A percentile compares a stretch with the other conserved stretches of the same genome.
Evolutionary conservation across 2,329 filamentous ascomycete genomes (phyloP).

Genomic region (Mycocentrospora acerina): DNA sequence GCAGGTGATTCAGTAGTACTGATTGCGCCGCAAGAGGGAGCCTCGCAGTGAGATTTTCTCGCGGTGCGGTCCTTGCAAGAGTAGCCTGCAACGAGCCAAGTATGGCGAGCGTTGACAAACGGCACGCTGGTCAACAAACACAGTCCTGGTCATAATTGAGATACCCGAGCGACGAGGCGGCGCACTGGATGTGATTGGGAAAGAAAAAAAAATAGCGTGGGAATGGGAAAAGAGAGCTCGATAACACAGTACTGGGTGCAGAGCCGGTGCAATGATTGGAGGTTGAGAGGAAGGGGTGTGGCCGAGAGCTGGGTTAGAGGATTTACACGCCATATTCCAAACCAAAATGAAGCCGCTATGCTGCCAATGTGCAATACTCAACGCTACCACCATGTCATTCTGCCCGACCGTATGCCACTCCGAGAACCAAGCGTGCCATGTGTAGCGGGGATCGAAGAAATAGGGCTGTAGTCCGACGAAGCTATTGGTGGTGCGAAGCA

Average conservation of each 20-base stretch:
- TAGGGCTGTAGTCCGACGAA: too few relatives aligned
- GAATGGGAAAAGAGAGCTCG: too few relatives aligned
- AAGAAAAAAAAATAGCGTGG: not conserved
- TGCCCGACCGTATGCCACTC: too few relatives aligned
- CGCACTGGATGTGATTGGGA: not conserved
- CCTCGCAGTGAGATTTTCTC: conserved; percentile 24
- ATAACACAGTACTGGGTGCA: not conserved
- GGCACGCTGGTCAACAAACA: conserved; percentile 1
- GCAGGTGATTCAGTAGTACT: conserved; percentile 54
- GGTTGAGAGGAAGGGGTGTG: not conserved
- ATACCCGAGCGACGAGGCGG: conserved; percentile 22
- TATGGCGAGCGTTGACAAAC: conserved; percentile 1
- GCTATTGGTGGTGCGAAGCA: too few relatives aligned
- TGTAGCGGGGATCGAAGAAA: too few relatives aligned
- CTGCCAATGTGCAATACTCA: too few relatives aligned
- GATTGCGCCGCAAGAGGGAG: conserved; percentile 45
- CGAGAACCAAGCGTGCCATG: too few relatives aligned
- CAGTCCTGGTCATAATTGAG: conserved; percentile 11
- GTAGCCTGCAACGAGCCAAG: conserved; percentile 1
- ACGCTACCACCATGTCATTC: not conserved
- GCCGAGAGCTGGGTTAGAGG: not conserved
- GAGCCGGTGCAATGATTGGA: not conserved
- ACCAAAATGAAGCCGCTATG: too few relatives aligned
- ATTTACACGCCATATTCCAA: not conserved
- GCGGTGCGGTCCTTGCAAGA: conserved; percentile 6